Evolutionary conservation across 495 filamentous ascomycete species (phyloP), one percentile per base, ranked within the genome.

Genomic region (Xylaria palmicola): DNA sequence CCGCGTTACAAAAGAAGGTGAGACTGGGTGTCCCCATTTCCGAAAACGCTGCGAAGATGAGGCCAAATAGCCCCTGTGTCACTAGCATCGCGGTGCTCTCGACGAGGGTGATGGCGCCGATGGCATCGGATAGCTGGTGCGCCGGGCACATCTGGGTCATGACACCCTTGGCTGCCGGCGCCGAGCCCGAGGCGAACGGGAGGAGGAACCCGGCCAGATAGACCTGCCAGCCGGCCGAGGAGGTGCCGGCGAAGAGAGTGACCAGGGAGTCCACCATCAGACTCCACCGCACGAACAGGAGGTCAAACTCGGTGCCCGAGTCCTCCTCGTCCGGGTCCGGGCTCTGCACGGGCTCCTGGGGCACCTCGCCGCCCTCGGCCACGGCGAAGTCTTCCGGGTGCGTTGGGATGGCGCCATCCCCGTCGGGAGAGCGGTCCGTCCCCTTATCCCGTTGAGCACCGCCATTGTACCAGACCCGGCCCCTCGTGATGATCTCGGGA

Each of bases 121-220:
- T 70, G 0, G 83, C 83, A 58, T 86, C 82, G 1, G 75, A 72
- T 24, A 82, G 73, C 54, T 79, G 69, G 6, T 68, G 68, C 1
- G 76, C 62, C 3, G 79, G 59, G 39, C 81, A 81, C 76, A 86
- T 76, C 41, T 83, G 79, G 15, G 83, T 76, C 71, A 86, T 83
- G 30, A 83, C 81, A 17, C 83, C 83, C 53, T 85, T 86, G 13
- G 82, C 80, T 0, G 82, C 81, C 1, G 82, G 75, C 0, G 81
- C 82, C 0, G 82, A 79, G 0, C 83, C 83, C 0, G 82, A 81
- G 1, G 77, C 83, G 29, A 86, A 77, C 0, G 83, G 83, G 1
- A 86, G 66, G n/a, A 80, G 51, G 56, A 75, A 74, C 0, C 77
- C 74, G 15, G 77, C 77, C 72, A 55, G 41, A 12, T 83, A 86